Evolutionary conservation across 306 rosid genomes (phyloP).

Genomic region (Sesbania bispinosa): DNA sequence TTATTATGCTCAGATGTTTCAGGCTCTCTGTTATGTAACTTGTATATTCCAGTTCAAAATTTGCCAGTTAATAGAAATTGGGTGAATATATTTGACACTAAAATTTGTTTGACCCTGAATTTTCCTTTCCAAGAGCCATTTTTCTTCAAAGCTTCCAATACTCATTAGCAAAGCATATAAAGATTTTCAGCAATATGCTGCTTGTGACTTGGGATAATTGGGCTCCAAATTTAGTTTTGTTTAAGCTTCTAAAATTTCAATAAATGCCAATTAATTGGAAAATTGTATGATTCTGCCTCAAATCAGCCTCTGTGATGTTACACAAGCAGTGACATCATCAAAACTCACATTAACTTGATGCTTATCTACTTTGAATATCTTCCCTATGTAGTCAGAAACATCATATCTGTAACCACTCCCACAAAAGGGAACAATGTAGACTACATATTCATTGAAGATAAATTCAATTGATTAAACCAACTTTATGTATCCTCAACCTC

Average conservation of each 20-base stretch:
- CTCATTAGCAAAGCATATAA: background rate
- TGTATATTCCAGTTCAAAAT: background rate
- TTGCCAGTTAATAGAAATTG: background rate
- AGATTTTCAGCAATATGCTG: constrained; percentile 2
- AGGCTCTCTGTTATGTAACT: background rate
- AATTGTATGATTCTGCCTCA: background rate
- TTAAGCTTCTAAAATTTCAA: background rate
- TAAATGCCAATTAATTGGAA: constrained; percentile 12
- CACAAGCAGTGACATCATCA: background rate
- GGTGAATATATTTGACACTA: background rate
- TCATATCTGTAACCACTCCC: too few species aligned
- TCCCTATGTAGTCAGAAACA: background rate
- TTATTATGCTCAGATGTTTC: background rate
- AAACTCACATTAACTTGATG: constrained; percentile 13
- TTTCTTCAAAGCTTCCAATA: background rate
- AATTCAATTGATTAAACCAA: background rate
- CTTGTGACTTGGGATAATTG: background rate
- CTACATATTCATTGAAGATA: background rate
- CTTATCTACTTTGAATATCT: background rate
- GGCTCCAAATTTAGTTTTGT: background rate
- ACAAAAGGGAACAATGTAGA: too few species aligned
- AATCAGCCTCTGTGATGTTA: background rate
- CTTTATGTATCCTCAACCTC: background rate
- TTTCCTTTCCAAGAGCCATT: background rate
- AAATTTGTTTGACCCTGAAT: background rate